A percentile compares a stretch with the other conserved stretches of the same genome.
phyloP scores from a whole-genome alignment of 352 stramenopile genomes.

The Phytophthora megakarya region DNA sequence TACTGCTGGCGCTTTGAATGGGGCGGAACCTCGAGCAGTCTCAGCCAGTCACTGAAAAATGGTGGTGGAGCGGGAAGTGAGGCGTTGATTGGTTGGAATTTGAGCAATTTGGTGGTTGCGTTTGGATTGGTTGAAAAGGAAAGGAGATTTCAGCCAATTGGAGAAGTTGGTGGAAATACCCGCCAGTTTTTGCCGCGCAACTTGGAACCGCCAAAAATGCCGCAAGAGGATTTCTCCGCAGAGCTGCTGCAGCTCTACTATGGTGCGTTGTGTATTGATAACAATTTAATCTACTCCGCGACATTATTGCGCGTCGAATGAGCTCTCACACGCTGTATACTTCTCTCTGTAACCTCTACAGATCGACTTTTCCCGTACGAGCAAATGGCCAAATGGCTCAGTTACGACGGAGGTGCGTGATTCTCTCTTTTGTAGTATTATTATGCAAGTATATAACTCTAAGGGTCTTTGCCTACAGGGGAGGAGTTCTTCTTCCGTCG shows the following conservation, averaged over 20 bases:
- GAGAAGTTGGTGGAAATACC: too few relatives aligned
- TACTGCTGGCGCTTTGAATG: constrained; percentile 37
- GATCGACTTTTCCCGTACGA: constrained; percentile 88
- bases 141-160: background rate
- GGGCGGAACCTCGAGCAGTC: constrained; percentile 20
- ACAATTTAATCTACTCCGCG: background rate
- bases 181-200: constrained; percentile 19
- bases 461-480: constrained; percentile 33
- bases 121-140: too few relatives aligned
- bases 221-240: constrained; percentile 80
- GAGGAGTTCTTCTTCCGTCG: constrained; percentile 88
- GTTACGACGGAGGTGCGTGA: constrained; percentile 72
- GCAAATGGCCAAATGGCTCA: constrained; percentile 84
- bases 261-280: constrained; percentile 39
- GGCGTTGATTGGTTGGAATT: too few relatives aligned
- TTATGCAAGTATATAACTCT: background rate
- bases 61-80: background rate
- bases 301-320: background rate
- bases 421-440: background rate
- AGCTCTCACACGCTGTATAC: background rate
- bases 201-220: constrained; percentile 38
- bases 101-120: too few relatives aligned
- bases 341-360: constrained; percentile 19
- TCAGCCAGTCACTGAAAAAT: constrained; percentile 39
- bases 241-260: constrained; percentile 89